Conservation (phyloP, 2,329 filamentous ascomycete species). For the Sporothrix curviconia region DNA sequence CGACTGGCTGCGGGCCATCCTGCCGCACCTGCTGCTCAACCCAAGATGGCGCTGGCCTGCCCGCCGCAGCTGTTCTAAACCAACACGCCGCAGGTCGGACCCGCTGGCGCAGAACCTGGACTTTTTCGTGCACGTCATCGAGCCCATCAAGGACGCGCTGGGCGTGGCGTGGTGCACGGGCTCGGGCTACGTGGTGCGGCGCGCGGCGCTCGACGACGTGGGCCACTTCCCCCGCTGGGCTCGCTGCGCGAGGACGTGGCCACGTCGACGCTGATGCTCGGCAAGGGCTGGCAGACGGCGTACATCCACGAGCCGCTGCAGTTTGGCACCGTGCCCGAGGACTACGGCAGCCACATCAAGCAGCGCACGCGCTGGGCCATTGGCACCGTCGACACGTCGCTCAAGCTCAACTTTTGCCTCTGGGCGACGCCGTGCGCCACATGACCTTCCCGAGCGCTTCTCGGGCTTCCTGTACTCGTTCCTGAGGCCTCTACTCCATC, state of each 20-base stretch:
- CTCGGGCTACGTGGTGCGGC: constrained; percentile 54
- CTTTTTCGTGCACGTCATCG: constrained; percentile 50
- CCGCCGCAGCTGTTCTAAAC: constrained; percentile 60
- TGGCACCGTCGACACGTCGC: constrained; percentile 51
- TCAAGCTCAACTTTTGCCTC: constrained; percentile 55
- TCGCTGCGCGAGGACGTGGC: constrained; percentile 56
- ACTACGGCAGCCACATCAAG: constrained; percentile 49
- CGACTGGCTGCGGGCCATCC: constrained; percentile 50
- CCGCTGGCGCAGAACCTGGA: constrained; percentile 53
- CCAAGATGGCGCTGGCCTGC: constrained; percentile 51
- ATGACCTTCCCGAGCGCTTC: constrained; percentile 54
- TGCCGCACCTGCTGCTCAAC: constrained; percentile 53
- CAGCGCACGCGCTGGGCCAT: constrained; percentile 52
- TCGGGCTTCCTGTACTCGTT: constrained; percentile 52
- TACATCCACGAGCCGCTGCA: constrained; percentile 55
- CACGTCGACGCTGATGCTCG: constrained; percentile 52
- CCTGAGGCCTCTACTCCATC: constrained; percentile 32
- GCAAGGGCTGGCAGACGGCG: constrained; percentile 55
- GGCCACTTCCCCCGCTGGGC: constrained; percentile 55
- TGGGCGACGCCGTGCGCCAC: constrained; percentile 43
- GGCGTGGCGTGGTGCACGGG: constrained; percentile 56
- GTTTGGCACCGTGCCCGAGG: constrained; percentile 53
- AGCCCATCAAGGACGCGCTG: constrained; percentile 44
- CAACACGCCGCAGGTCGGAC: constrained; percentile 49
- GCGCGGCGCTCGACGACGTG: constrained; percentile 52